Evolutionary conservation across 352 stramenopile genomes (phyloP).

Genomic region (Elongisporangium senticosum): DNA sequence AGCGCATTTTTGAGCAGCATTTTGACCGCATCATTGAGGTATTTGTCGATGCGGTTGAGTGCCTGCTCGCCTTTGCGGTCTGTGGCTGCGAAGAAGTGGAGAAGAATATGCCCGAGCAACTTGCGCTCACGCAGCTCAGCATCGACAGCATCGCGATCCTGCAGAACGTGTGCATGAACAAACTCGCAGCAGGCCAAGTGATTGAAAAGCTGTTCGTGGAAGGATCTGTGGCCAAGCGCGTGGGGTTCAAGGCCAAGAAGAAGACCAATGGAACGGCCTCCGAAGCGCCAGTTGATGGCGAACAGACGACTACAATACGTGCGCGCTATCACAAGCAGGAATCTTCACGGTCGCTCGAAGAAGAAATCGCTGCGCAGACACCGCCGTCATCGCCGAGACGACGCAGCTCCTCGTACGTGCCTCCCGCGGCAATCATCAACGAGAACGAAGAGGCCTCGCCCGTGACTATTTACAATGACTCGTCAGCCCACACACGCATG

Average conservation of each 20-base stretch:
- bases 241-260: conserved; percentile 62
- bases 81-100: conserved; percentile 68
- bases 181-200: conserved; percentile 67
- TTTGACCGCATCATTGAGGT: conserved; percentile 72
- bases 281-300: background rate
- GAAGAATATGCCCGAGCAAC: conserved; percentile 36
- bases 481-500: conserved; percentile 57
- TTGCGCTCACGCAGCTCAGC: conserved; percentile 59
- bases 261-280: conserved; percentile 14
- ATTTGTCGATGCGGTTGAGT: conserved; percentile 78
- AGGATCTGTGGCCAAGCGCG: conserved; percentile 28
- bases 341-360: conserved; percentile 46
- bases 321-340: conserved; percentile 63
- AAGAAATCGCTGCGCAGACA: conserved; percentile 50
- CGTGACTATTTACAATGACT: conserved; percentile 58
- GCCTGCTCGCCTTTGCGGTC: conserved; percentile 70
- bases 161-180: conserved; percentile 62
- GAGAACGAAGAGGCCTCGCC: conserved; percentile 6
- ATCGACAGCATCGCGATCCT: conserved; percentile 64
- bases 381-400: conserved; percentile 24
- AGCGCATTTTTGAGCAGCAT: conserved; percentile 77
- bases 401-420: conserved; percentile 24
- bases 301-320: conserved; percentile 12
- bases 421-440: background rate
- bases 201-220: conserved; percentile 56